Evolutionary conservation across 257 asterid species (phyloP), one percentile per base, ranked within the genome.

Genomic region (Nicotiana tabacum): DNA sequence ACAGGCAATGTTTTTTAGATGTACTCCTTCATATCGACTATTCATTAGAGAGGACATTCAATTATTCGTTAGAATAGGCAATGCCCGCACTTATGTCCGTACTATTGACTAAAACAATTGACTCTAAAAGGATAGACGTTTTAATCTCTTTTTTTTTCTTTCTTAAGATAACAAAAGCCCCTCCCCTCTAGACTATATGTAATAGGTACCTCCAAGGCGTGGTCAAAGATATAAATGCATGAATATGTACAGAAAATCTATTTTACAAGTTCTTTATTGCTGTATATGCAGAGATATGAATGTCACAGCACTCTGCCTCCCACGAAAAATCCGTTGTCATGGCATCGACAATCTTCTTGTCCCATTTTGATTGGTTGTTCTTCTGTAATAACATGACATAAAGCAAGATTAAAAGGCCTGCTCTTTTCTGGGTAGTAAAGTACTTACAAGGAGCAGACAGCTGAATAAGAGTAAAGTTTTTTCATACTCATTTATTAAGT

Each of bases 271-370:
- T 80, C 81, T 87, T 90, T n/a, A 90, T 67, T 9, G 86, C 76
- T 81, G 89, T 53, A 85, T 94, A 94, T 30, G 97, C 93, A 33
- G 90, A 86, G 83, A 90, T 24, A 85, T 92, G 97, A 57, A 89
- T 83, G 61, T 90, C 93, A 7, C 86, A 89, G 83, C 94, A 90
- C 81, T 91, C 93, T 18, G 95, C 87, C 69, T 90, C 97, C 97
- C 97, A 91, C 1, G 97, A 92, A 37, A 92, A 90, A 76, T 92
- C 97, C 89, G 80, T 87, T 21, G 53, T 60, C 98, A 94, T 94
- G 60, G 88, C 94, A 35, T 91, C 91, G 60, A 58, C 65, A 27
- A 91, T 90, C 89, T 88, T 90, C 48, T 57, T 72, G 83, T 83
- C 82, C 97, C 98, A 94, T 69, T 89, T 84, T 16, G 89, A 86